Base-by-base conservation (phyloP, 1,284 basidiomycete species). In the Somion occarium region DNA sequence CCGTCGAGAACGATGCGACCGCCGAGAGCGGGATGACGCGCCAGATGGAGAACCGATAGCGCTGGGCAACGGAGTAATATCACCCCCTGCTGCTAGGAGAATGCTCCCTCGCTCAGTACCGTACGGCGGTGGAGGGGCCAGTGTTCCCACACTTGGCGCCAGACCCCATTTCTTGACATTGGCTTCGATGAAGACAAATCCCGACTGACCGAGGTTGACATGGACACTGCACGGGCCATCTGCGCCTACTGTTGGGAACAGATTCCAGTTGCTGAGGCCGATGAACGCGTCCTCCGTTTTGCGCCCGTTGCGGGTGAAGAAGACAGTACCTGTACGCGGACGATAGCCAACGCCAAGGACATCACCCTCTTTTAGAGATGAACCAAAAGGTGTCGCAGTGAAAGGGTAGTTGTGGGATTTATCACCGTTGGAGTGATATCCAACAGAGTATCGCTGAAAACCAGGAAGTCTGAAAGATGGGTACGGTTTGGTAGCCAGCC, bases 131-230 rank as follows among this genome's bases (percentile, higher is more conserved):
- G 94, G 94, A 23, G 94, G 94, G 0, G 95, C 94, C 7, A 98
- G 78, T 1, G 95, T 98, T 38, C 94, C 94, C 15, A 93, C 86
- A 69, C 93, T 96, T 4, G 94, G 94, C 22, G 95, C 94, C 34
- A 98, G 72, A 20, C 94, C 94, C 95, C 94, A 98, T 68, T 97
- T 97, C 79, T 98, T 98, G 54, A 98, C 95, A 65, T 98, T 97
- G 27, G 94, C 94, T 70, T 98, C 94, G 62, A 98, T 97, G 62
- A 96, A 98, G 37, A 98, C 94, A 64, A 98, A 98, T 1, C 94
- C 94, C 13, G 91, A 88, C 68, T 98, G 94, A 12, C 94, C 95
- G 15, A 98, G 80, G 67, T 98, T 98, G 64, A 97, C 89, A 62
- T 98, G 95, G 2, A 98, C 83, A 52, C 88, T 94, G 65, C 92